Conservation (phyloP, 2,329 filamentous ascomycete genomes). For the Scedosporium dehoogii region DNA sequence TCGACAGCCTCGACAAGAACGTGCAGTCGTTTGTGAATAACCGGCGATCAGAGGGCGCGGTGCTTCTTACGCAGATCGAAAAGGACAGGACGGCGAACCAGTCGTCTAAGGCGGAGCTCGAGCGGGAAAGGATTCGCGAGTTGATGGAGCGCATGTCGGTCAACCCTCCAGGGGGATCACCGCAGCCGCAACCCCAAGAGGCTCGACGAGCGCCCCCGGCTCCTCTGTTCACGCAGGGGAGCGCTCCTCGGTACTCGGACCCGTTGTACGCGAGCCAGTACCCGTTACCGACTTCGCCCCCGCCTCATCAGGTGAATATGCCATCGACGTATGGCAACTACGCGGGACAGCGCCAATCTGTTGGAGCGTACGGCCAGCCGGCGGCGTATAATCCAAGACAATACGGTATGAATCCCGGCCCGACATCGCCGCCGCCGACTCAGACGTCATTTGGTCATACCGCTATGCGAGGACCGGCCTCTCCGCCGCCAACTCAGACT, state of each 20-base stretch:
- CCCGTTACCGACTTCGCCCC: constrained; percentile 46
- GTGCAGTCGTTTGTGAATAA: constrained; percentile 97
- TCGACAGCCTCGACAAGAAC: constrained; percentile 86
- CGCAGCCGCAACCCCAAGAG: constrained; percentile 15
- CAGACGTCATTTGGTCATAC: constrained; percentile 40
- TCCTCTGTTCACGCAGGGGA: constrained; percentile 38
- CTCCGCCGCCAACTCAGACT: constrained; percentile 49
- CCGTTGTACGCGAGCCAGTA: constrained; percentile 48
- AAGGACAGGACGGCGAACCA: constrained; percentile 58
- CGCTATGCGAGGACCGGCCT: constrained; percentile 31
- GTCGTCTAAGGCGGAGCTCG: constrained; percentile 59
- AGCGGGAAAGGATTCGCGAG: constrained; percentile 74
- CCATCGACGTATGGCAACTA: constrained; percentile 18
- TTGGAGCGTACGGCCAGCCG: constrained; percentile 34
- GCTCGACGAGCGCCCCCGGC: constrained; percentile 27
- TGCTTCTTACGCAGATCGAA: constrained; percentile 82
- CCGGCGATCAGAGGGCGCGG: constrained; percentile 78
- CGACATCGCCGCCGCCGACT: constrained; percentile 53
- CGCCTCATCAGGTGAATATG: constrained; percentile 34
- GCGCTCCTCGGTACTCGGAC: constrained; percentile 40
- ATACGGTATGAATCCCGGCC: constrained; percentile 47
- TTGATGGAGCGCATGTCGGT: constrained; percentile 96
- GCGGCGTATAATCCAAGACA: constrained; percentile 45
- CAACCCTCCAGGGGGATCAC: constrained; percentile 38
- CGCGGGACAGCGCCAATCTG: constrained; percentile 22